Evolutionary conservation across 108 stramenopile species (phyloP).

Genomic region (Cyclotella kingstonii): DNA sequence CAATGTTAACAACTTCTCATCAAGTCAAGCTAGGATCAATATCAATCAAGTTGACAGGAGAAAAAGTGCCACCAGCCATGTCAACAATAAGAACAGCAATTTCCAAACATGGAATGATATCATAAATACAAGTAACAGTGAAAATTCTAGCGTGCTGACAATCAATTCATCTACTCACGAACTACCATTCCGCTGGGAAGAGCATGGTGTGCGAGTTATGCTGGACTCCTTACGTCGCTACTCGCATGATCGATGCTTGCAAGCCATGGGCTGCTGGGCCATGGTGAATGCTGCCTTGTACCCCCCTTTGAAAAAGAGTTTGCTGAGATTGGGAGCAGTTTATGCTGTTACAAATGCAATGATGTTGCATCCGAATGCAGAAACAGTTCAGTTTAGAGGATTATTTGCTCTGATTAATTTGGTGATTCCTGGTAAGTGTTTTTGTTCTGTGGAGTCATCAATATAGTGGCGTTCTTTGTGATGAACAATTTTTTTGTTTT

Average conservation of each 20-base stretch:
- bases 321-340: conserved; percentile 44
- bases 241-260: conserved; percentile 31
- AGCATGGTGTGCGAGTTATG: conserved; percentile 50
- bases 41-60: too few relatives aligned
- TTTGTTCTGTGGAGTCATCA: background rate
- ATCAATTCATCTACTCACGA: background rate
- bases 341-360: conserved; percentile 50
- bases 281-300: conserved; percentile 58
- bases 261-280: conserved; percentile 61
- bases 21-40: too few relatives aligned
- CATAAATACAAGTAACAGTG: background rate
- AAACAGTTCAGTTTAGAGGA: conserved; percentile 56
- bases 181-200: conserved; percentile 15
- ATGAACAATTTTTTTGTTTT: background rate
- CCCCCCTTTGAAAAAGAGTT: conserved; percentile 35
- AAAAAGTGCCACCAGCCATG: background rate
- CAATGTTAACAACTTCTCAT: too few relatives aligned
- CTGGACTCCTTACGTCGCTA: conserved; percentile 46
- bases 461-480: background rate
- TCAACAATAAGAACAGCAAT: background rate
- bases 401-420: conserved; percentile 63
- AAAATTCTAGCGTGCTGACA: background rate
- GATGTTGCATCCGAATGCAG: conserved; percentile 50
- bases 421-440: conserved; percentile 46
- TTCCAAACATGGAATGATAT: background rate